These are phyloP conservation scores for Urochloa ruziziensis DNA, from an alignment of 176 grass and related monocot species.

Conservation along the genomic window DNA sequence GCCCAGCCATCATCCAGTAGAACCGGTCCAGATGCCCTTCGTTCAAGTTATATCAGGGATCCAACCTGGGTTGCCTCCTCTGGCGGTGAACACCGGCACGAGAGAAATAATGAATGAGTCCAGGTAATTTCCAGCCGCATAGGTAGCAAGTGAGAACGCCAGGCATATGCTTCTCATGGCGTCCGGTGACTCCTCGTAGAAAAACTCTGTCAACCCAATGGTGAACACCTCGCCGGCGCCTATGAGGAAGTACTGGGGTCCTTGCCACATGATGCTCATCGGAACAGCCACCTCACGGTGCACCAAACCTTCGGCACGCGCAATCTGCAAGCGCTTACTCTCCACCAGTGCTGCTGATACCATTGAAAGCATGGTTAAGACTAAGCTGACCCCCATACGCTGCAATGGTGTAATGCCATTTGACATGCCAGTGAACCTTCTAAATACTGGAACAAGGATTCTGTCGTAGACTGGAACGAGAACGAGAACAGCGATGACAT, in stretches of 20 bases:
- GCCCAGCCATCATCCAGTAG: conserved; percentile 48
- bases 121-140: conserved; percentile 42
- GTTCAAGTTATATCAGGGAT: conserved; percentile 60
- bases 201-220: conserved; percentile 47
- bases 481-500: conserved; percentile 37
- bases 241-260: too few species aligned
- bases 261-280: conserved; percentile 59
- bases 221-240: conserved; percentile 52
- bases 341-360: conserved; percentile 48
- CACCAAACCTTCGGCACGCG: conserved; percentile 26
- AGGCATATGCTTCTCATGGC: conserved; percentile 49
- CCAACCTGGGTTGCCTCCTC: conserved; percentile 47
- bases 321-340: conserved; percentile 35
- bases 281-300: conserved; percentile 21
- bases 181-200: conserved; percentile 57
- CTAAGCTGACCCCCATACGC: conserved; percentile 44
- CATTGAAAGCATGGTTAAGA: conserved; percentile 45
- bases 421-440: conserved; percentile 30
- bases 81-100: conserved; percentile 34
- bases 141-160: conserved; percentile 37
- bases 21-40: conserved; percentile 61
- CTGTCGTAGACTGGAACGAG: conserved; percentile 53
- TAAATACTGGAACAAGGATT: conserved; percentile 43
- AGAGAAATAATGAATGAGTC: conserved; percentile 50
- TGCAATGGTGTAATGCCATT: conserved; percentile 48